phyloP scores from a whole-genome alignment of 495 filamentous ascomycete species.

The Sporormia fimetaria region DNA sequence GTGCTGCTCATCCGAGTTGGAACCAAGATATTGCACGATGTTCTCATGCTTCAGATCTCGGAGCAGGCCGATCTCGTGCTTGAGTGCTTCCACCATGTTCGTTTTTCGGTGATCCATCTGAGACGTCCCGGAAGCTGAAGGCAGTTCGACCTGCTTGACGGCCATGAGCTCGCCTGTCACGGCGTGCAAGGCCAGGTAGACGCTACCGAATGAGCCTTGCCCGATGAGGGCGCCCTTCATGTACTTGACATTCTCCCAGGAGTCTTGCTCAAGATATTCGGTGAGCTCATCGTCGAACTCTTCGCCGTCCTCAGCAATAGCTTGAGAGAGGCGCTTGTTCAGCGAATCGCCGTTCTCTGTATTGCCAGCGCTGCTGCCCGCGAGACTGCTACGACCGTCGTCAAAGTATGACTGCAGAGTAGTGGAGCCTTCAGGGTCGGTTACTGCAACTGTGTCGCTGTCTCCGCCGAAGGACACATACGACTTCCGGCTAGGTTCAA shows the following conservation, averaged over 20 bases:
- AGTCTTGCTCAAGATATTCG: constrained; percentile 73
- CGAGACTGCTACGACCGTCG: constrained; percentile 62
- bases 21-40: constrained; percentile 96
- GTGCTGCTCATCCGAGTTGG: constrained; percentile 76
- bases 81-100: constrained; percentile 92
- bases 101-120: constrained; percentile 83
- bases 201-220: constrained; percentile 91
- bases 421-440: constrained; percentile 61
- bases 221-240: constrained; percentile 98
- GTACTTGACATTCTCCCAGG: constrained; percentile 92
- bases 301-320: constrained; percentile 67
- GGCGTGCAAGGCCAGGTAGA: constrained; percentile 92
- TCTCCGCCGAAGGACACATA: constrained; percentile 79
- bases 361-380: constrained; percentile 56
- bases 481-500: constrained; percentile 83
- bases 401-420: constrained; percentile 71
- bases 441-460: constrained; percentile 63
- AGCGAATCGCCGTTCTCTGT: constrained; percentile 52
- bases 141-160: constrained; percentile 96
- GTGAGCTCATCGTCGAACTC: constrained; percentile 55
- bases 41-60: constrained; percentile 92
- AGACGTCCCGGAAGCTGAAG: constrained; percentile 63
- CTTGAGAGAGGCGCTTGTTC: constrained; percentile 52
- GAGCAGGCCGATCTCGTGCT: constrained; percentile 89
- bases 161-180: constrained; percentile 96